Evolutionary conservation across 2,329 filamentous ascomycete species (phyloP).

Genomic region (Microcyclosporella mali): DNA sequence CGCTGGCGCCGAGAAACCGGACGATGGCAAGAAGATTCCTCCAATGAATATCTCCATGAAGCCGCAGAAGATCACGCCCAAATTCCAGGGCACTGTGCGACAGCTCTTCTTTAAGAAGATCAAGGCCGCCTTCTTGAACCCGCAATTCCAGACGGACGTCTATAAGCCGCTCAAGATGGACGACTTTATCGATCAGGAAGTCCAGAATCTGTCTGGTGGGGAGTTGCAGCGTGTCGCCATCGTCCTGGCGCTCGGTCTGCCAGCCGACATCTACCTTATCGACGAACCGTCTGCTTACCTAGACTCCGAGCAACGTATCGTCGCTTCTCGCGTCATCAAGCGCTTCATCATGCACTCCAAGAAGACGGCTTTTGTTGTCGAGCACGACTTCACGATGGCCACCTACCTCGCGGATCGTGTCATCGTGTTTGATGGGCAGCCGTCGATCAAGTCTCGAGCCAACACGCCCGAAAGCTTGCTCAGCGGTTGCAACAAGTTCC

Average conservation of each 20-base stretch:
- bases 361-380: constrained; percentile 98
- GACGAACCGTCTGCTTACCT: constrained; percentile 97
- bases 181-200: constrained; percentile 98
- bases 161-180: constrained; percentile 99
- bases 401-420: constrained; percentile 82
- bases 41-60: constrained; percentile 99
- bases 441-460: constrained; percentile 79
- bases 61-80: constrained; percentile 98
- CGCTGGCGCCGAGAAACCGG: constrained; percentile 87
- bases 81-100: constrained; percentile 93
- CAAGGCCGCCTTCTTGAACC: constrained; percentile 89
- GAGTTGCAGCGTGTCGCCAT: constrained; percentile 99
- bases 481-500: constrained; percentile 91
- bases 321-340: constrained; percentile 96
- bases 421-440: constrained; percentile 95
- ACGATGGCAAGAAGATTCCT: constrained; percentile 69
- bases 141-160: constrained; percentile 98
- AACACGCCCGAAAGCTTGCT: constrained; percentile 87
- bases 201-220: constrained; percentile 98
- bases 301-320: constrained; percentile 97
- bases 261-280: constrained; percentile 96
- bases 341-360: constrained; percentile 99
- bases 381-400: constrained; percentile 99
- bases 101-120: constrained; percentile 99
- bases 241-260: constrained; percentile 88